phyloP scores from a whole-genome alignment of 2,329 filamentous ascomycete genomes.

The Aspergillus fumigatiaffinis region DNA sequence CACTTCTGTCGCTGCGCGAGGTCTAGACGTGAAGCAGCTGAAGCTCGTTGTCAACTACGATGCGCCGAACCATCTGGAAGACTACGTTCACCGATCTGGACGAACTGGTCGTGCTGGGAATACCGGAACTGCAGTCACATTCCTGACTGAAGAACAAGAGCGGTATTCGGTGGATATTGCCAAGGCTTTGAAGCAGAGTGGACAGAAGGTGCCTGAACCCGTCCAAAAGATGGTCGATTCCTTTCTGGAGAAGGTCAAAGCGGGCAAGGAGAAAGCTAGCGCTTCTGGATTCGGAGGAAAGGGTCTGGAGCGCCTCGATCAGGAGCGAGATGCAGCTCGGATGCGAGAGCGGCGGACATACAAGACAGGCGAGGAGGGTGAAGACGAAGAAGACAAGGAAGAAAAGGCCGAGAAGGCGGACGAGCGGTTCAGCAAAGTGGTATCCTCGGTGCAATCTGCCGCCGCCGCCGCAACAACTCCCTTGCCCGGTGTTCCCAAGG shows the following conservation, averaged over 20 bases:
- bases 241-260: slow-evolving; percentile 87
- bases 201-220: slow-evolving; percentile 71
- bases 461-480: slow-evolving; percentile 40
- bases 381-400: slow-evolving; percentile 64
- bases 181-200: slow-evolving; percentile 89
- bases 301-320: slow-evolving; percentile 85
- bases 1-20: slow-evolving; percentile 91
- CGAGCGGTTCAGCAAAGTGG: slow-evolving; percentile 55
- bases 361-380: slow-evolving; percentile 82
- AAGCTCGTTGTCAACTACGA: slow-evolving; percentile 97
- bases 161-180: slow-evolving; percentile 83
- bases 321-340: slow-evolving; percentile 82
- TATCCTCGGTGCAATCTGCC: slow-evolving; percentile 61
- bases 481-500: slow-evolving; percentile 48
- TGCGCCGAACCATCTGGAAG: slow-evolving; percentile 88
- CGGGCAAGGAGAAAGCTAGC: slow-evolving; percentile 79
- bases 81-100: slow-evolving; percentile 92
- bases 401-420: slow-evolving; percentile 66
- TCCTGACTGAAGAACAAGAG: slow-evolving; percentile 87
- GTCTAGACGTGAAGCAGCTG: slow-evolving; percentile 91
- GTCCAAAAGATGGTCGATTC: slow-evolving; percentile 59
- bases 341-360: slow-evolving; percentile 83
- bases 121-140: slow-evolving; percentile 90
- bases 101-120: slow-evolving; percentile 93
- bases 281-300: slow-evolving; percentile 91